Evolutionary conservation across 495 filamentous ascomycete genomes (phyloP), one percentile per base, ranked within the genome.

Genomic region (Talaromyces borbonicus): DNA sequence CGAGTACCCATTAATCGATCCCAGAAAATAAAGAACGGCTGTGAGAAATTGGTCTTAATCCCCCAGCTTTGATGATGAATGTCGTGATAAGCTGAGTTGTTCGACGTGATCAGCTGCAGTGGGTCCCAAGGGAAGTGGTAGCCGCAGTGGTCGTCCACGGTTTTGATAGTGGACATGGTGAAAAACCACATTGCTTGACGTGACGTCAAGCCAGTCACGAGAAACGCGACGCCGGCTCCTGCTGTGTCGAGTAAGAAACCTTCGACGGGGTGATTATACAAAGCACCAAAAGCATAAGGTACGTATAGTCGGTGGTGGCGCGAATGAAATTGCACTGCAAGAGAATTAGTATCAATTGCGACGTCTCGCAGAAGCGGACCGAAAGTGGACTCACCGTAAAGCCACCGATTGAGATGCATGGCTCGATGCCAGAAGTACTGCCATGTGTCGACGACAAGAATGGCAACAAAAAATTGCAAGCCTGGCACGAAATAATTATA

Each of bases 1-100:
- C 63, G 60, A 14, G 72, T 75, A 15, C 57, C 56, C 12, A 74
- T 56, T 4, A 74, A 48, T 22, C 68, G 63, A 46, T 75, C 72
- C 71, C 72, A 75, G 55, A 75, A 69, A 41, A 56, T 70, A 44
- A 71, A 72, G 55, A 73, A 74, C 12, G 70, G 71, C 43, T 74
- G 71, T 1, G 71, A 73, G 52, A 72, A 74, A 49, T 74, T 74
- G 33, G 60, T 72, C 54, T 74, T 96, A 70, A 98, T 95, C 38
- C 92, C 92, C 92, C 90, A 98, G 67, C 86, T 94, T 67, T 98
- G 92, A 65, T 98, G 92, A 62, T 98, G 92, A 43, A 98, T 86
- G 60, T 98, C 92, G 61, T 98, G 92, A 63, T 94, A 98, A 16
- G 78, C 81, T 15, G 92, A 86, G 53, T 96, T 95, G 69, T 98